Percentiles rank a stretch among this genome's conserved stretches.
Conservation (phyloP, 208 protist genomes). For the Zelonia costaricensis region DNA sequence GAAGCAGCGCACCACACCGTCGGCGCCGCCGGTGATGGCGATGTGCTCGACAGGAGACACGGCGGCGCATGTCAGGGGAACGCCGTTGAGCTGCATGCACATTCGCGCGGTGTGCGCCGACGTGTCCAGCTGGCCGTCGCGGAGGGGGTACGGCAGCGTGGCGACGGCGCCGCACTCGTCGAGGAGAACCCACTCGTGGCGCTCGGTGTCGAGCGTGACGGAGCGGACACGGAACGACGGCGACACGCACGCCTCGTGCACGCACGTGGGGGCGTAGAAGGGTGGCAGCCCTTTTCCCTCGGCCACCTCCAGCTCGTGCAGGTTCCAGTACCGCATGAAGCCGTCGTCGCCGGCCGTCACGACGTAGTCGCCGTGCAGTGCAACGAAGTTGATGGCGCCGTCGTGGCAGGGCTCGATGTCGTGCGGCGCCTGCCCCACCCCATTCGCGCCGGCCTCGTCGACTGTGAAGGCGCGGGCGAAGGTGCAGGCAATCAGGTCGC, state of each 20-base stretch:
- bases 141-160: conserved; percentile 33
- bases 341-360: conserved; percentile 96
- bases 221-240: conserved; percentile 58
- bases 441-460: conserved; percentile 15
- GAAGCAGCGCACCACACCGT: conserved; percentile 91
- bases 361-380: conserved; percentile 71
- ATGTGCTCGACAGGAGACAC: conserved; percentile 80
- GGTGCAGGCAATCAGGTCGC: conserved; percentile 94
- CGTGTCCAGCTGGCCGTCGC: not conserved
- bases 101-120: not conserved
- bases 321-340: conserved; percentile 94
- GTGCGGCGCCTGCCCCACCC: conserved; percentile 33
- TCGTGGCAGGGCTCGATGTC: conserved; percentile 69
- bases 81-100: conserved; percentile 88
- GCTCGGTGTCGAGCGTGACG: conserved; percentile 44
- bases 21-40: conserved; percentile 87
- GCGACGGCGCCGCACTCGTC: conserved; percentile 65
- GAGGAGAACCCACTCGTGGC: conserved; percentile 82
- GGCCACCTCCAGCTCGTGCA: conserved; percentile 90
- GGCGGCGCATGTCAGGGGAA: conserved; percentile 76
- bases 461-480: conserved; percentile 64
- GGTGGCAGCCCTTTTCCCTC: conserved; percentile 85
- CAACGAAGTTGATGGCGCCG: conserved; percentile 89
- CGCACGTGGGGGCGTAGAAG: conserved; percentile 72
- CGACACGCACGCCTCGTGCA: conserved; percentile 72